Conservation (phyloP, 108 stramenopile genomes). For the Nitzschia sp. region DNA sequence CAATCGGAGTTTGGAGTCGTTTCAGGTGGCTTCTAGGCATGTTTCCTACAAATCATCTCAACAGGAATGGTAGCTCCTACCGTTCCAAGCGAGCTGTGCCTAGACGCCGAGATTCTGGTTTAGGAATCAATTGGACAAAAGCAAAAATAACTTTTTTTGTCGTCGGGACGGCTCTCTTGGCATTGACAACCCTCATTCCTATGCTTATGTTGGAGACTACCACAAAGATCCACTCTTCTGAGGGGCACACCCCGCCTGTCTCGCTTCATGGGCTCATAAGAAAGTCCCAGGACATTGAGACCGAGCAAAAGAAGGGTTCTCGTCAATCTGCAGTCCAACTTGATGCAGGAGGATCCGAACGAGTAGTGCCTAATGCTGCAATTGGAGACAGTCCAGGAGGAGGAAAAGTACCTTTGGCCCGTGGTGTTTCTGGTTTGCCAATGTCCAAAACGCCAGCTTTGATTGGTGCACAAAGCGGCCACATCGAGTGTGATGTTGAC, state of each 20-base stretch:
- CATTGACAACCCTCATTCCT: constrained; percentile 27
- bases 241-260: not conserved
- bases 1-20: no score
- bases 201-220: constrained; percentile 32
- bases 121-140: constrained; percentile 24
- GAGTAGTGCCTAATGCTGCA: no score
- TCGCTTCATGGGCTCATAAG: constrained; percentile 17
- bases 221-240: not conserved
- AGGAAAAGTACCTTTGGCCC: constrained; percentile 34
- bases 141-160: constrained; percentile 12
- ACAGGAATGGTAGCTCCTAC: constrained; percentile 5
- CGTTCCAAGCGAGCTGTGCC: constrained; percentile 37
- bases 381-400: no score
- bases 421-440: constrained; percentile 70
- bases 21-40: not conserved
- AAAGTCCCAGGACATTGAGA: constrained; percentile 10
- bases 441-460: constrained; percentile 75
- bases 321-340: constrained; percentile 9
- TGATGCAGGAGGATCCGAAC: not conserved
- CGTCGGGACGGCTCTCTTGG: constrained; percentile 5
- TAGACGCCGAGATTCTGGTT: constrained; percentile 10
- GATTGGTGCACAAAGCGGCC: constrained; percentile 68
- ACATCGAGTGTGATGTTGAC: constrained; percentile 63
- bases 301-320: constrained; percentile 1
- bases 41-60: not conserved